Evolutionary conservation across 2,329 filamentous ascomycete genomes (phyloP), one percentile per base, ranked within the genome.

Genomic region (Knufia petricola): DNA sequence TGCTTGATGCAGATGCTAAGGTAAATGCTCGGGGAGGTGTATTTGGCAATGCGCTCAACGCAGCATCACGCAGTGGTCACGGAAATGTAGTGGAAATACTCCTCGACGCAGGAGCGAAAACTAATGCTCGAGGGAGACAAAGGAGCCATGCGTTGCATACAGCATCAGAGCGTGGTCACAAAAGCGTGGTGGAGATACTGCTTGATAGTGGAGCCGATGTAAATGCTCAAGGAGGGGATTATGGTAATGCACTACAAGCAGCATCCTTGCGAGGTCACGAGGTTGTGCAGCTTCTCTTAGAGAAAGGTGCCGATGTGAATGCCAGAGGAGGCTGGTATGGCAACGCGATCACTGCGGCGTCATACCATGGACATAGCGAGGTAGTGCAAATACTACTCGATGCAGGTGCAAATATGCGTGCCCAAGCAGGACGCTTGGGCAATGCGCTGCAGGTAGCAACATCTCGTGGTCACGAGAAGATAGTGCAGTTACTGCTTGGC

Each of bases 1-100:
- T 64, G 19, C 50, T 64, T 15, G 50, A 59, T 7, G 48, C 50
- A 31, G 56, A 58, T 17, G 62, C 60, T 10, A 46, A 56, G 17
- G 45, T 58, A 31, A 50, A 52, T 41, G 23, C 40, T 19, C 15
- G 46, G 26, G 49, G 30, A 20, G 54, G 57, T 13, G 23, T 28
- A 9, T 52, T 57, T 40, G 51, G 43, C 19, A 51, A 28, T 40
- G 30, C 51, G 31, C 51, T 51, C 2, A 37, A 49, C 24, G 51
- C 48, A 34, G 48, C 45, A 41, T 48, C 28, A 31, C 3, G 53
- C 20, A 52, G 8, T 4, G 19, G 39, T 15, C 17, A 32, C 24
- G 26, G 10, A 13, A 17, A 57, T 6, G 53, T 32, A 6, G 49
- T 44, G 9, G 20, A 42, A 26, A 42, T 49, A 3, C 46, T 59